Base-by-base conservation (phyloP, 2,329 filamentous ascomycete genomes). In the Tolypocladium cylindrosporum region DNA sequence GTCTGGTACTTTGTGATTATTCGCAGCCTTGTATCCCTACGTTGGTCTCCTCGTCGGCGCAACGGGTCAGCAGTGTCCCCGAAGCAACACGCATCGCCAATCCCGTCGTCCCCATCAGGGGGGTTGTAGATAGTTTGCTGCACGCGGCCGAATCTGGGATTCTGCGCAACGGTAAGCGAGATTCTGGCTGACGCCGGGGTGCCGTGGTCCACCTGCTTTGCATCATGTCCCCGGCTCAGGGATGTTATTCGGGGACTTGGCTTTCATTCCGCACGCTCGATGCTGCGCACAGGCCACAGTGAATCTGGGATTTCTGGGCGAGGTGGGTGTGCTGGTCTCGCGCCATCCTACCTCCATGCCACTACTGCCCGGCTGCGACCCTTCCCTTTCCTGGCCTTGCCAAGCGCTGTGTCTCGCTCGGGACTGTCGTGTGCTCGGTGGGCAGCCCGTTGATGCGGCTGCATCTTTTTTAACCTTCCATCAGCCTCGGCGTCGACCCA, bases 261-360 rank as follows among this genome's bases (percentile, higher is more conserved):
- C 54, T 31, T 43, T 51, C 31, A 31, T 31, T 42, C 21, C 36
- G 53, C 53, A 54, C 9, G 39, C 40, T 14, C 36, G 24, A 48
- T 39, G 42, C 54, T n/a, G 60, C 55, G 60, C 60, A 61, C 60
- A 61, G 60, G 60, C 60, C 59, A 59, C 41, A 50, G 48, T 39
- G 50, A 61, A 60, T 60, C 57, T 61, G 39, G 56, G 57, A 59
- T 52, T 57, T 57, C 60, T 57, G 57, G 21, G 21, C 42, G 19
- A 34, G 27, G 48, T 50, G 48, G 48, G 27, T 14, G 6, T 50
- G 43, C 14, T 50, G 14, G 24, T 34, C 45, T 27, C 45, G 45
- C 45, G 45, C 31, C 31, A 51, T 51, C 31, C 37, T 39, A 54
- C 37, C 37, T 41, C 53, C 10, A 34, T 11, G 39, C 52, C 43